A percentile compares a stretch with the other conserved stretches of the same genome.
Evolutionary conservation across 2,329 filamentous ascomycete species (phyloP).

Genomic region (Lasiodiplodia gonubiensis): DNA sequence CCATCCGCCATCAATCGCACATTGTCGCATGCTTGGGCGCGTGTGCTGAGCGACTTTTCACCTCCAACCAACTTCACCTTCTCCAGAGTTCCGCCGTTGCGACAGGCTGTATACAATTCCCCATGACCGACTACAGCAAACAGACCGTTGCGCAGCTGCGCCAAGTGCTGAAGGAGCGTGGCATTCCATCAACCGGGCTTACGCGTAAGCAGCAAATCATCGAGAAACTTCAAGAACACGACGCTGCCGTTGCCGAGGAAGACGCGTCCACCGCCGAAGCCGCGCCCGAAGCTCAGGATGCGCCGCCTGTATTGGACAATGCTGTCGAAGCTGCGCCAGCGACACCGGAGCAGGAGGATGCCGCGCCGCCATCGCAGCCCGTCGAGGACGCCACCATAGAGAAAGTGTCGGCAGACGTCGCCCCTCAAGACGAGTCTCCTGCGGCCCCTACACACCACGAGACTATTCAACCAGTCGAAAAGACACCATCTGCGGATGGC

Average conservation of each 20-base stretch:
- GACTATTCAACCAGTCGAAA: conserved; percentile 8
- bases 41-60: background rate
- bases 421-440: conserved; percentile 4
- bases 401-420: conserved; percentile 13
- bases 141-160: conserved; percentile 55
- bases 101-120: background rate
- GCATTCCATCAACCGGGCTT: conserved; percentile 53
- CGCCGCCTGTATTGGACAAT: conserved; percentile 27
- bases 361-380: background rate
- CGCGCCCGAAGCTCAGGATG: conserved; percentile 6
- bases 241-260: conserved; percentile 30
- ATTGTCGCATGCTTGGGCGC: background rate
- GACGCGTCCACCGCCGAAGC: conserved; percentile 13
- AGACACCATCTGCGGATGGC: background rate
- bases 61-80: background rate
- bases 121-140: conserved; percentile 52
- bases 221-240: conserved; percentile 50
- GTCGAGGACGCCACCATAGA: conserved; percentile 10
- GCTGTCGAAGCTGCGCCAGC: conserved; percentile 31
- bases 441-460: conserved; percentile 10
- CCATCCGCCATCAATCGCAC: no score
- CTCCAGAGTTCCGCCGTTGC: background rate
- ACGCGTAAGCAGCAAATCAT: conserved; percentile 56
- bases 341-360: background rate
- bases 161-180: conserved; percentile 53